Base-by-base conservation (phyloP, 1,139 yeast species). In the Scheffersomyces quercinus region DNA sequence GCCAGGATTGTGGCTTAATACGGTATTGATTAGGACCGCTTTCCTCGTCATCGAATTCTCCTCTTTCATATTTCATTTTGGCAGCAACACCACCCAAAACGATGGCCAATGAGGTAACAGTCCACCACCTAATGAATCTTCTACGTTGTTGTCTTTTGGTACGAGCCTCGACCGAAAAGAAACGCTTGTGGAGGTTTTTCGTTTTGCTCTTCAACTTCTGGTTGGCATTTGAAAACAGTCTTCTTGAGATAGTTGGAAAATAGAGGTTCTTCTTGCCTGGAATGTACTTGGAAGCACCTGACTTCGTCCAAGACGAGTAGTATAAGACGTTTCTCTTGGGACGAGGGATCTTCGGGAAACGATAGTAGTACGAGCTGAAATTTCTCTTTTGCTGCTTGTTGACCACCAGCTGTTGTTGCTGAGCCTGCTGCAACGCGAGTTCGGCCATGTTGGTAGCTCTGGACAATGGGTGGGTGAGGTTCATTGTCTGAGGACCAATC, bases 1-100 rank as follows among this genome's bases (percentile, higher is more conserved):
- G 83, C 97, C 97, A 89, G 20, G 95, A 85, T 54, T 85, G 82
- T 36, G 72, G 91, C 70, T 65, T 82, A 67, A 70, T 76, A 56
- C 62, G 75, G 68, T 70, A 68, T 39, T 69, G 72, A 49, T 73
- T 70, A 8, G 60, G 58, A 10, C 59, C 60, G 13, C 63, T 67
- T 9, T 67, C 70, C 12, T 62, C 68, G 30, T 59, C 69, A 8
- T 62, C 65, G 11, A 36, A 42, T 8, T 57, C 59, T 34, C 68
- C 67, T 29, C 64, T 54, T 43, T 73, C 81, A 49, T 70, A 70
- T 44, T 65, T 70, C 44, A 77, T 69, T 51, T 78, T 79, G 13
- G 83, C 76, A 3, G 83, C 81, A 36, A 83, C 84, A 12, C 88
- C 87, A 46, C 84, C 82, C 51, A 84, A 72, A 10, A 84, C 79